Percentiles rank a stretch among this genome's conserved stretches.
phyloP scores from a whole-genome alignment of 2,329 filamentous ascomycete species.

The Phoma herbarum region DNA sequence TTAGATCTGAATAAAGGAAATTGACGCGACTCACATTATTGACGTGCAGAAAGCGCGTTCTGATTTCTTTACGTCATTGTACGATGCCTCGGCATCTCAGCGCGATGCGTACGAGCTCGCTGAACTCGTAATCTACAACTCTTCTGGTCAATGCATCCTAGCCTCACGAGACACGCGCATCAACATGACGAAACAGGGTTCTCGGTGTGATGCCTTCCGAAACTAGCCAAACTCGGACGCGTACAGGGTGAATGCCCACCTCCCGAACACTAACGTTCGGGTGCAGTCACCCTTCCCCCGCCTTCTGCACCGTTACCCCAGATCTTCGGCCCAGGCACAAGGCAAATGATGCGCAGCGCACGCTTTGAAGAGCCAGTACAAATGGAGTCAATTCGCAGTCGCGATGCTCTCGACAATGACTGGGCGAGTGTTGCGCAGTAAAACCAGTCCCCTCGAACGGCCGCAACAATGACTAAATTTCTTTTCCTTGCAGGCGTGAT shows the following conservation, averaged over 20 bases:
- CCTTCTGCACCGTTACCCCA: conserved; percentile 7
- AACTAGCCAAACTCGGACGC: background rate
- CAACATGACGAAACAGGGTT: background rate
- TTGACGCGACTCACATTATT: background rate
- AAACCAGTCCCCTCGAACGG: background rate
- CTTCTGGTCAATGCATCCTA: background rate
- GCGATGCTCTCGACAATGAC: background rate
- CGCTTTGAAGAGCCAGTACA: background rate
- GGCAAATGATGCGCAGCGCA: background rate
- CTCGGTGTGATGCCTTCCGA: conserved; percentile 8
- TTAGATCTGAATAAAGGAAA: background rate
- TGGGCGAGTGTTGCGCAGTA: background rate
- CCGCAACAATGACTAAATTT: background rate
- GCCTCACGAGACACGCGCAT: background rate
- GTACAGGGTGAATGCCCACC: background rate
- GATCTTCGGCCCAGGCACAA: background rate
- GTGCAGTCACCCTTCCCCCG: conserved; percentile 1
- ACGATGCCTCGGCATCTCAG: background rate
- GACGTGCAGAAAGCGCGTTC: no score
- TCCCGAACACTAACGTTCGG: background rate
- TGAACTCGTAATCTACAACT: background rate
- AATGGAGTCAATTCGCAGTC: background rate
- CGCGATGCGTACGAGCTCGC: background rate
- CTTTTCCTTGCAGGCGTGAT: background rate
- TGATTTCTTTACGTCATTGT: background rate